phyloP scores from a whole-genome alignment of 495 filamentous ascomycete species.

The Hypoxylon cercidicola region DNA sequence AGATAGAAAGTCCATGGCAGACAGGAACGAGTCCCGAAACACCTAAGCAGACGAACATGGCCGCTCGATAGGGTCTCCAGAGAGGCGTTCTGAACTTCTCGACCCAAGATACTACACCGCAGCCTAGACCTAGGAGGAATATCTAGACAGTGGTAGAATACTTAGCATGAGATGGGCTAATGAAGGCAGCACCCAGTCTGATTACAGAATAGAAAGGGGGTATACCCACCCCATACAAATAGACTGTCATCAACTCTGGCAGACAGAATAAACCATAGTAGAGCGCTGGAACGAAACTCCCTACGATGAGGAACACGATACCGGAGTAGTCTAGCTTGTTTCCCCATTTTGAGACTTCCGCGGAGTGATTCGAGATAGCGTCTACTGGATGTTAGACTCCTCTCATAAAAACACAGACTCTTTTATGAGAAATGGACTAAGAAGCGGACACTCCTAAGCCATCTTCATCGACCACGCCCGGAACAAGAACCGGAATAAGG shows the following conservation, averaged over 20 bases:
- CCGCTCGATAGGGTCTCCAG: conserved; percentile 85
- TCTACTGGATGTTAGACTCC: conserved; percentile 36
- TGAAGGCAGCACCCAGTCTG: background rate
- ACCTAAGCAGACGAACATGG: conserved; percentile 92
- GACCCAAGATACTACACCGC: conserved; percentile 76
- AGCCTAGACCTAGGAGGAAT: conserved; percentile 76
- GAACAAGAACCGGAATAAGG: background rate
- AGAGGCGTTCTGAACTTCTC: conserved; percentile 83
- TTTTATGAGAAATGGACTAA: background rate
- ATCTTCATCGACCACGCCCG: no score
- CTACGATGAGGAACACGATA: conserved; percentile 88
- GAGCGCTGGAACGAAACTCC: conserved; percentile 84
- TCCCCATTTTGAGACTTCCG: conserved; percentile 56
- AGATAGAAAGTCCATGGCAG: conserved; percentile 72
- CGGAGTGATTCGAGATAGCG: conserved; percentile 55
- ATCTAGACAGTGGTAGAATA: conserved; percentile 64
- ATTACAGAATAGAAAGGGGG: background rate
- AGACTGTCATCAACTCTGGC: conserved; percentile 68
- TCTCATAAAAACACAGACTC: background rate
- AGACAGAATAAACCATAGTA: conserved; percentile 87
- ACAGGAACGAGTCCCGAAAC: conserved; percentile 83
- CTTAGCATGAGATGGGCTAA: conserved; percentile 7
- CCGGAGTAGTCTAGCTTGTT: conserved; percentile 87
- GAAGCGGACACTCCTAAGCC: no score
- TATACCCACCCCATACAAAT: conserved; percentile 75